Evolutionary conservation across 106 monocot species (phyloP).

Genomic region (Hemerocallis citrina): DNA sequence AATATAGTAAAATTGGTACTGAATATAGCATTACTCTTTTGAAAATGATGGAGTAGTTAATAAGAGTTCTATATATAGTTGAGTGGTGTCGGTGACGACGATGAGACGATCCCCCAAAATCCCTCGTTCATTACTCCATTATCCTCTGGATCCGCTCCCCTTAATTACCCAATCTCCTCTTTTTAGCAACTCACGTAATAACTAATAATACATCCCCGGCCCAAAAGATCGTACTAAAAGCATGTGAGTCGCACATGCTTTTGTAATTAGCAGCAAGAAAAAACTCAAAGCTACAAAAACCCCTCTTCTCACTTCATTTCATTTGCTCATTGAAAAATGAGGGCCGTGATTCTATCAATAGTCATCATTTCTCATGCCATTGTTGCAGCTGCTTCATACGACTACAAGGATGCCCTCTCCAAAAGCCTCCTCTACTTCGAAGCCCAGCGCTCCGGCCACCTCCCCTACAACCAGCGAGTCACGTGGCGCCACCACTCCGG

Average conservation of each 20-base stretch:
- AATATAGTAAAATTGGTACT: no score
- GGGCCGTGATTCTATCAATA: neutral
- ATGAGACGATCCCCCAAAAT: no score
- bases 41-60: no score
- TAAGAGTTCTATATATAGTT: no score
- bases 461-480: conserved; percentile 16
- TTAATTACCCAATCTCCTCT: no score
- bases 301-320: neutral
- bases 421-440: conserved; percentile 25
- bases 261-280: neutral
- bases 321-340: neutral
- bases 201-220: no score
- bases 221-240: no score
- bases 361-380: neutral
- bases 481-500: conserved; percentile 10
- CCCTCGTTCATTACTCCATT: no score
- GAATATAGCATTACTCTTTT: no score
- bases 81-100: no score
- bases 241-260: conserved; percentile 1
- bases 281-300: neutral
- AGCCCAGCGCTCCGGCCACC: conserved; percentile 22
- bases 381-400: neutral
- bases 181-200: no score
- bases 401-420: conserved; percentile 14
- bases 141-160: no score